These are phyloP conservation scores for Teratosphaeria epicoccoides DNA, from an alignment of 2,329 filamentous ascomycete genomes.

Conservation along the genomic window DNA sequence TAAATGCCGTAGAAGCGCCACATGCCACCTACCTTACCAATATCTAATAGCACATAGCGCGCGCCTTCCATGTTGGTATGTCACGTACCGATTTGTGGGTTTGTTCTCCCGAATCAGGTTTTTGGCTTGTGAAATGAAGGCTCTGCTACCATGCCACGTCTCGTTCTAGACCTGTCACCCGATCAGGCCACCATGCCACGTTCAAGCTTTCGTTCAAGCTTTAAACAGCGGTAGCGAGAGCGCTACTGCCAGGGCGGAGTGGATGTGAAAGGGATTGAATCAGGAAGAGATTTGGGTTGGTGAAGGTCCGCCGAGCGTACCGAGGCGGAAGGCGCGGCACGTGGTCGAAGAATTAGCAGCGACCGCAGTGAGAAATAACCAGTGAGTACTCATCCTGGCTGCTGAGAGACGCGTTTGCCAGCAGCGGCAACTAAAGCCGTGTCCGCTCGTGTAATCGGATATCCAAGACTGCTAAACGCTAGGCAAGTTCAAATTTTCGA, in stretches of 20 bases:
- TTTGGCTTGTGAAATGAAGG: background rate
- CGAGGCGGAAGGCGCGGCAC: background rate
- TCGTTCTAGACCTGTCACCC: background rate
- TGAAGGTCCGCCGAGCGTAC: too few species aligned
- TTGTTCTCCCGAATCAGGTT: background rate
- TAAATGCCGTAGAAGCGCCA: conserved; percentile 4
- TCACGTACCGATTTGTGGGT: background rate
- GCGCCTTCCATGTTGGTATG: conserved; percentile 17
- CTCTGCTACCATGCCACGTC: background rate
- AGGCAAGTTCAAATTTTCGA: too few species aligned
- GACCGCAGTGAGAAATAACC: too few species aligned
- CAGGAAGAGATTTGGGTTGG: too few species aligned
- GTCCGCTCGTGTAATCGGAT: too few species aligned
- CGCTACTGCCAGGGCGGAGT: conserved; percentile 3
- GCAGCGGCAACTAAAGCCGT: too few species aligned
- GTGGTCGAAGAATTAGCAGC: background rate
- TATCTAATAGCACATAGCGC: conserved; percentile 28
- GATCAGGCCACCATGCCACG: background rate
- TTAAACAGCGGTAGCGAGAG: background rate
- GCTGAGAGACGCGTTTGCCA: too few species aligned
- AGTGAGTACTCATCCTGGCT: too few species aligned
- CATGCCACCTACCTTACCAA: conserved; percentile 20
- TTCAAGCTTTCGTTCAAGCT: too few species aligned
- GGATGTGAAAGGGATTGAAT: too few species aligned
- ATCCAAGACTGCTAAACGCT: too few species aligned